phyloP scores from a whole-genome alignment of 257 asterid genomes.

The Henckelia pumila region DNA sequence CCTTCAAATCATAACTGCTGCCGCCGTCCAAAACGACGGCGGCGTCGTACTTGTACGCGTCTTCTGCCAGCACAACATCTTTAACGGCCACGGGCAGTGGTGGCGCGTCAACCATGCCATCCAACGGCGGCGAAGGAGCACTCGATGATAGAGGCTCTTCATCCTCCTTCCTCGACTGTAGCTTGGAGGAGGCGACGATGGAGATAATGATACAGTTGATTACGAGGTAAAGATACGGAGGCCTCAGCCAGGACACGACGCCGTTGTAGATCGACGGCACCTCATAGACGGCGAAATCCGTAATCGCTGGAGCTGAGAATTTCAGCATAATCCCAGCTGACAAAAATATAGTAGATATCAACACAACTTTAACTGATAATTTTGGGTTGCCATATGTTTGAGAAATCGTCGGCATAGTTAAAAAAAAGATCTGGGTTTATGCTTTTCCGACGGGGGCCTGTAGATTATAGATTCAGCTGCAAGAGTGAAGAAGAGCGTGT shows the following conservation, averaged over 20 bases:
- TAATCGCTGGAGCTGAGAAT: slow-evolving; percentile 41
- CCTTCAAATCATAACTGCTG: slow-evolving; percentile 20
- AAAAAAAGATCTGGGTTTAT: neutral
- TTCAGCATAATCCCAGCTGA: slow-evolving; percentile 59
- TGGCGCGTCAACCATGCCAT: neutral
- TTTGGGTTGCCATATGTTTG: slow-evolving; percentile 24
- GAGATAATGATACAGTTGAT: slow-evolving; percentile 78
- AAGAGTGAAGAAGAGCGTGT: neutral
- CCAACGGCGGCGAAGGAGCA: slow-evolving; percentile 13
- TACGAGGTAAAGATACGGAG: slow-evolving; percentile 77
- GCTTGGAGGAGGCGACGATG: slow-evolving; percentile 69
- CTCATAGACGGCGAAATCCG: slow-evolving; percentile 49
- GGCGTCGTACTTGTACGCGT: slow-evolving; percentile 26
- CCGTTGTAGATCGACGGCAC: slow-evolving; percentile 61
- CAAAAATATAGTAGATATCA: slow-evolving; percentile 55
- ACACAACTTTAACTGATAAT: slow-evolving; percentile 36
- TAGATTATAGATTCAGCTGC: too few species aligned
- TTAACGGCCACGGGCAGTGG: slow-evolving; percentile 19
- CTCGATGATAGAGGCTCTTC: slow-evolving; percentile 25
- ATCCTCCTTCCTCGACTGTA: slow-evolving; percentile 41
- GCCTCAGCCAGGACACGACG: slow-evolving; percentile 68
- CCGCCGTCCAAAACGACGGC: slow-evolving; percentile 29
- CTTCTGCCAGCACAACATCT: slow-evolving; percentile 10
- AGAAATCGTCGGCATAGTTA: slow-evolving; percentile 30
- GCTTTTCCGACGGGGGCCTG: slow-evolving; percentile 7